phyloP scores from a whole-genome alignment of 345 rosid species.

The Brassica juncea region DNA sequence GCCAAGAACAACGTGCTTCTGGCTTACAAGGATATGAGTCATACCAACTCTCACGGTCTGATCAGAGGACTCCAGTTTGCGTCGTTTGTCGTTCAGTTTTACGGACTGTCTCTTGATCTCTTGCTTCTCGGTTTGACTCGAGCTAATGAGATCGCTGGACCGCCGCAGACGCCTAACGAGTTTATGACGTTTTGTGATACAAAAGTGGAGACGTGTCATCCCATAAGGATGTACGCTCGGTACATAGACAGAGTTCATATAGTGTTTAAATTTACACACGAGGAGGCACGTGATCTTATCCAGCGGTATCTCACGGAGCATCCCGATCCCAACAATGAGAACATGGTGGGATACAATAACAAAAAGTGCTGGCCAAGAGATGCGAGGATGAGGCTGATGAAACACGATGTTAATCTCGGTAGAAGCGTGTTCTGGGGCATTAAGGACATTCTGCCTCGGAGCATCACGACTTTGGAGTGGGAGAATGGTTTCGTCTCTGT shows the following conservation, averaged over 20 bases:
- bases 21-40: constrained; percentile 99
- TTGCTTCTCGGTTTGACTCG: constrained; percentile 96
- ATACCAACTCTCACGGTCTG: constrained; percentile 96
- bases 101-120: constrained; percentile 94
- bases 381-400: constrained; percentile 99
- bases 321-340: constrained; percentile 99
- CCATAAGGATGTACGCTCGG: constrained; percentile 88
- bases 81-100: constrained; percentile 95
- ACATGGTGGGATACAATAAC: constrained; percentile 99
- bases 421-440: constrained; percentile 99
- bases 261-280: constrained; percentile 91
- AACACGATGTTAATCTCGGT: constrained; percentile 98
- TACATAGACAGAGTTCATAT: constrained; percentile 96
- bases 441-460: constrained; percentile 97
- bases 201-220: constrained; percentile 96
- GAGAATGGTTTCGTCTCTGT: constrained; percentile 97
- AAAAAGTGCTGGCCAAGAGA: constrained; percentile 99
- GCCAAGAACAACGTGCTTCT: constrained; percentile 96
- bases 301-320: constrained; percentile 99
- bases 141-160: constrained; percentile 99
- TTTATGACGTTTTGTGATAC: constrained; percentile 97
- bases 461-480: constrained; percentile 98
- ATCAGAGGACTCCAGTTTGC: constrained; percentile 99
- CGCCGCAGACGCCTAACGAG: constrained; percentile 98
- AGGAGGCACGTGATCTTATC: constrained; percentile 98